Conservation (phyloP, 257 asterid species). For the Solanum lycopersicoides region DNA sequence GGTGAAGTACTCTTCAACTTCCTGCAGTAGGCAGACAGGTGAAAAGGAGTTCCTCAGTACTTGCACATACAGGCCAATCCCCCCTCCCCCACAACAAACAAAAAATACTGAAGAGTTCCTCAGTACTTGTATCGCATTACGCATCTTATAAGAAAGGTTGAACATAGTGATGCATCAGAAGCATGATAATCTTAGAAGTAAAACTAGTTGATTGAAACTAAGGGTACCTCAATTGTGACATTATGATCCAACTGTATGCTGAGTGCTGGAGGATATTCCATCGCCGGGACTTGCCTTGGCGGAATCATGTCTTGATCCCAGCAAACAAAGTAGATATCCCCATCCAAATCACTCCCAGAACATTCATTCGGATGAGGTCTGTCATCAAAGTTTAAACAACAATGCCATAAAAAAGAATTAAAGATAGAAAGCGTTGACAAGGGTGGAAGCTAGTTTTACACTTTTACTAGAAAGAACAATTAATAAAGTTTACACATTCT, state of each 20-base stretch:
- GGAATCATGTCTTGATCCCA: conserved; percentile 87
- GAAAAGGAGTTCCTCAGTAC: neutral
- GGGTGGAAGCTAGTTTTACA: neutral
- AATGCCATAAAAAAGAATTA: neutral
- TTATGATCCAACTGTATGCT: conserved; percentile 40
- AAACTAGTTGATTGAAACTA: neutral
- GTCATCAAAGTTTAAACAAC: neutral
- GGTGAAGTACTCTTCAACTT: conserved; percentile 72
- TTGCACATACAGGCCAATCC: neutral
- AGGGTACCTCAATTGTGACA: conserved; percentile 68
- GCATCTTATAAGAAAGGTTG: neutral
- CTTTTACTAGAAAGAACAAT: neutral
- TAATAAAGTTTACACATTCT: neutral
- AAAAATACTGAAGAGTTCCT: neutral
- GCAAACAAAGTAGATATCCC: conserved; percentile 85
- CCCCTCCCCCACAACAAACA: neutral
- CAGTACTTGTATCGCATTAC: neutral
- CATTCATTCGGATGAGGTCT: conserved; percentile 99
- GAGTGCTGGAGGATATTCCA: conserved; percentile 72
- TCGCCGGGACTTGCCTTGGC: conserved; percentile 25
- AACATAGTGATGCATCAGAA: neutral
- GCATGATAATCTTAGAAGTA: neutral
- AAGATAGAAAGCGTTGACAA: neutral
- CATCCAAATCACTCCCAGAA: conserved; percentile 96
- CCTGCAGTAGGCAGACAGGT: conserved; percentile 29